Evolutionary conservation across 2,329 filamentous ascomycete species (phyloP), one percentile per base, ranked within the genome.

Genomic region (Colletotrichum melonis): DNA sequence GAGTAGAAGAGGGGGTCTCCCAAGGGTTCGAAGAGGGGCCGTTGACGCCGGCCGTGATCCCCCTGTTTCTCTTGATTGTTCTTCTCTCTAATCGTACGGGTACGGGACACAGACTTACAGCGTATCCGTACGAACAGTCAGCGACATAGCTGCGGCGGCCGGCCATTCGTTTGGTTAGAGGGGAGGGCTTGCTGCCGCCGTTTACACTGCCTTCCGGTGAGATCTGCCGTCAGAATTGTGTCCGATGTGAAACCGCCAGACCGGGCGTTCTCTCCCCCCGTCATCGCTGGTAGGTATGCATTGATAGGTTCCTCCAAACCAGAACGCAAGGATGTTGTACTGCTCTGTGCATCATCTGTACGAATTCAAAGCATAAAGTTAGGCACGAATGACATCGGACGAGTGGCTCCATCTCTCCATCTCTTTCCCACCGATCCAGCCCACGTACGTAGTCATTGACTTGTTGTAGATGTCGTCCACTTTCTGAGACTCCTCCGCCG

Each of bases 211-310:
- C 67, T 57, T 38, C 46, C 56, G 35, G 69, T 49, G 49, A 22
- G 19, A 60, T 64, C 69, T 69, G 69, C 52, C 46, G 69, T 69
- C n/a, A 55, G n/a, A 35, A 46, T 57, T 65, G 70, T 70, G 59
- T 73, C 70, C 60, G 67, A 57, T 65, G 22, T 70, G 70, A 70
- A 70, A 70, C 67, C 22, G 22, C 24, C 26, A 56, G 60, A 32
- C n/a, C 32, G 54, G 32, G 24, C 19, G 38, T 38, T 68, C 38
- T 57, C 32, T 35, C 30, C 30, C 57, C 49, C 38, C 42, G 42
- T 46, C 19, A 14, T 55, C 30, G 30, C 30, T n/a, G 38, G 57
- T 55, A 12, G 9, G 30, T 32, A 32, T 9, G 30, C 30, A 32
- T 32, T 32, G 30, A 32, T 19, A 56, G 38, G 6, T 19, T 22